phyloP scores from a whole-genome alignment of 495 filamentous ascomycete genomes.

The Daldinia childiae region DNA sequence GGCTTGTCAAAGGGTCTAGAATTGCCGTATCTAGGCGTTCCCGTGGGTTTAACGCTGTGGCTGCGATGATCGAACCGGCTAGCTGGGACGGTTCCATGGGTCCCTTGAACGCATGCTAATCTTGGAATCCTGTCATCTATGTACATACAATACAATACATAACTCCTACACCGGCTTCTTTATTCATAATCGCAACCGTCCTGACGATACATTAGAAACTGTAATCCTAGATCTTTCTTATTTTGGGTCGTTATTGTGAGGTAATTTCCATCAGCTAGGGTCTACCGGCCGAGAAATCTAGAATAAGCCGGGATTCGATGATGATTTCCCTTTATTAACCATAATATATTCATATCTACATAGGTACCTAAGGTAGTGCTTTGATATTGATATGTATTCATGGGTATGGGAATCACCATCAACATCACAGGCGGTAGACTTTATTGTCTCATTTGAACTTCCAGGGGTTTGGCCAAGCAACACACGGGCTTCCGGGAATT shows the following conservation, averaged over 20 bases:
- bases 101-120: conserved; percentile 34
- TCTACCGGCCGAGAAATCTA: background rate
- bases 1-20: conserved; percentile 15
- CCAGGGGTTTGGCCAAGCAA: background rate
- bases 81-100: conserved; percentile 38
- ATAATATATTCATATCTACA: background rate
- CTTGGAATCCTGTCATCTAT: conserved; percentile 19
- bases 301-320: conserved; percentile 6
- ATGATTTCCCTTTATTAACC: conserved; percentile 7
- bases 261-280: conserved; percentile 11
- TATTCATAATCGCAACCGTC: conserved; percentile 5
- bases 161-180: conserved; percentile 4
- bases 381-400: background rate
- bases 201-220: background rate
- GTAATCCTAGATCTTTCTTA: conserved; percentile 4
- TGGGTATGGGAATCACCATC: background rate
- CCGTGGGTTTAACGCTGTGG: conserved; percentile 21
- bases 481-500: background rate
- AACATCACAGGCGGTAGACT: background rate
- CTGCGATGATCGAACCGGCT: conserved; percentile 39
- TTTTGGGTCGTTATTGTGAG: background rate
- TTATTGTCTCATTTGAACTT: conserved; percentile 9
- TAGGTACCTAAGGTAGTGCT: background rate
- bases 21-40: conserved; percentile 21
- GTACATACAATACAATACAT: no score